These are phyloP conservation scores for Diaporthe sp. DNA, from an alignment of 2,329 filamentous ascomycete genomes.

Conservation along the genomic window DNA sequence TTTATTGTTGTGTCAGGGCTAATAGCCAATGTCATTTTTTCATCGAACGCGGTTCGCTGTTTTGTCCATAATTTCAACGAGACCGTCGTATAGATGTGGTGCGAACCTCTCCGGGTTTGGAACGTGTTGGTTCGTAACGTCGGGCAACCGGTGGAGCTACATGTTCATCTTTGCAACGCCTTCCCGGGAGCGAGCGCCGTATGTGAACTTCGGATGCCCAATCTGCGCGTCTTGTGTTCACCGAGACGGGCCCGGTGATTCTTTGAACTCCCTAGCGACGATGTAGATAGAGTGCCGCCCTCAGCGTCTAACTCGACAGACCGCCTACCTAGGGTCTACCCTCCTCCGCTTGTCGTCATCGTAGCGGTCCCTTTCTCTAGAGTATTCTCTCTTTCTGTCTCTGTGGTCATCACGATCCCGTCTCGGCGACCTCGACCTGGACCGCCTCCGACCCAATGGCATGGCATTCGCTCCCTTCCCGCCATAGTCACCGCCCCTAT, in stretches of 20 bases:
- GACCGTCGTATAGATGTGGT: background rate
- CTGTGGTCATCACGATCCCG: conserved; percentile 57
- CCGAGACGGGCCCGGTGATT: too few relatives aligned
- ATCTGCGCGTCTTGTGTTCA: background rate
- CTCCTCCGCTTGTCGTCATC: conserved; percentile 71
- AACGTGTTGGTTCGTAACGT: too few relatives aligned
- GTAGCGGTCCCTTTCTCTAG: conserved; percentile 64
- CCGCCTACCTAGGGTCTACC: conserved; percentile 58
- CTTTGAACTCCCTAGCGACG: background rate
- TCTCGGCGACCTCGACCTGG: conserved; percentile 65
- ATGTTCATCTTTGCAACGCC: background rate
- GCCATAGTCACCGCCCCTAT: conserved; percentile 56
- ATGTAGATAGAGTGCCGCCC: background rate
- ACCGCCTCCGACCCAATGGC: conserved; percentile 72
- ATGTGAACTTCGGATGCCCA: background rate
- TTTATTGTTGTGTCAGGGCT: background rate
- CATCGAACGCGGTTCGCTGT: background rate
- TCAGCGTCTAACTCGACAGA: background rate
- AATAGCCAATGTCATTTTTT: background rate
- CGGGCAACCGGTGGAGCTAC: too few relatives aligned
- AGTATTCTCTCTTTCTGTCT: conserved; percentile 69
- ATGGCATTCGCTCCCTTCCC: conserved; percentile 78
- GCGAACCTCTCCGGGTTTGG: too few relatives aligned
- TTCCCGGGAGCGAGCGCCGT: background rate
- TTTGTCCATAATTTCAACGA: background rate